phyloP scores from a whole-genome alignment of 2,329 filamentous ascomycete species.

The Didymella exigua region DNA sequence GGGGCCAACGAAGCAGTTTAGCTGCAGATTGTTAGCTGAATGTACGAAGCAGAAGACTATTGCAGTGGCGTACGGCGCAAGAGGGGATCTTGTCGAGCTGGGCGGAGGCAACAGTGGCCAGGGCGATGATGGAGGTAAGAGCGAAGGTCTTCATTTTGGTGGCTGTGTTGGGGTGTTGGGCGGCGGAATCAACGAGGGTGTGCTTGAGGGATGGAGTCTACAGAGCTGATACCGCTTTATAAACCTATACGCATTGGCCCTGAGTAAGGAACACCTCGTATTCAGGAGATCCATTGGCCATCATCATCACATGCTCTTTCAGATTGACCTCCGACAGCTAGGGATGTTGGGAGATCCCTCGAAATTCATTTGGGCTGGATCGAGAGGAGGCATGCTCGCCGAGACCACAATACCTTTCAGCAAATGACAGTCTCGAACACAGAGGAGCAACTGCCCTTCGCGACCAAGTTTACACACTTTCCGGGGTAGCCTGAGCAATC shows the following conservation, averaged over 20 bases:
- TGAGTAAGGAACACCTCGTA: constrained; percentile 22
- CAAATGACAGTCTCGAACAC: constrained; percentile 25
- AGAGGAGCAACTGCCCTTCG: constrained; percentile 29
- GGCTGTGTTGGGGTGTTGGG: constrained; percentile 6
- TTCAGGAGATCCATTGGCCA: constrained; percentile 17
- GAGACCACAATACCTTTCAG: constrained; percentile 11
- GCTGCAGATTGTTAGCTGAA: constrained; percentile 42
- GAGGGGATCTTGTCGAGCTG: constrained; percentile 54
- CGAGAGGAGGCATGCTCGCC: constrained; percentile 15
- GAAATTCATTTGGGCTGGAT: constrained; percentile 16
- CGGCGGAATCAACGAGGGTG: neutral
- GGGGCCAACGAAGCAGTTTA: constrained; percentile 54
- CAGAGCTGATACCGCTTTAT: constrained; percentile 27
- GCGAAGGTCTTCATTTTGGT: constrained; percentile 49
- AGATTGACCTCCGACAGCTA: neutral
- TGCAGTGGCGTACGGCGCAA: constrained; percentile 52
- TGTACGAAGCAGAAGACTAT: neutral
- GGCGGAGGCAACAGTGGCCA: constrained; percentile 53
- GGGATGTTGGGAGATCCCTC: constrained; percentile 21
- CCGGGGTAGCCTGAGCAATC: constrained; percentile 10
- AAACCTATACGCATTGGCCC: constrained; percentile 19
- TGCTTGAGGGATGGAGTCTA: neutral
- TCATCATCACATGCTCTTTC: constrained; percentile 31
- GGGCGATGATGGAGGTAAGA: constrained; percentile 48
- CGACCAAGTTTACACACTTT: constrained; percentile 13